These are phyloP conservation scores for Mrakiaceae sp. DNA, from an alignment of 1,284 basidiomycete species.

Conservation along the genomic window DNA sequence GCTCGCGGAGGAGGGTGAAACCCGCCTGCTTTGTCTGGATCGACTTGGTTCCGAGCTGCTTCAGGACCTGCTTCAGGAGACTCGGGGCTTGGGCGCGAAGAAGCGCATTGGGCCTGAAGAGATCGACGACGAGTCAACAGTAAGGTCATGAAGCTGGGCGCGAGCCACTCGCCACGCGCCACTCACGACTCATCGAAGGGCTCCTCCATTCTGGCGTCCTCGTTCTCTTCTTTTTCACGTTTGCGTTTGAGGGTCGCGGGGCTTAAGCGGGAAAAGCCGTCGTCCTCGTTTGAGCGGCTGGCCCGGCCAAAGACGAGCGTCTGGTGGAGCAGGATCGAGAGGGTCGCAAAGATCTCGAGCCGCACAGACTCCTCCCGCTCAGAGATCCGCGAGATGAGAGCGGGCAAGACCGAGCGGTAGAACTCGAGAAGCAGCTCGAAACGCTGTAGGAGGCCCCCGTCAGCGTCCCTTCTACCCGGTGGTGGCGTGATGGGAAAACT, in stretches of 20 bases:
- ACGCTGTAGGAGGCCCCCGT: constrained; percentile 32
- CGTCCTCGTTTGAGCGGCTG: background rate
- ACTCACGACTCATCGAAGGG: background rate
- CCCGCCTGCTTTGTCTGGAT: constrained; percentile 73
- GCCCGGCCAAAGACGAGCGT: constrained; percentile 36
- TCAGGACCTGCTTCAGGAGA: constrained; percentile 67
- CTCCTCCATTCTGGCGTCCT: constrained; percentile 8
- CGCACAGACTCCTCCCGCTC: constrained; percentile 94
- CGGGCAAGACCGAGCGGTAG: constrained; percentile 72
- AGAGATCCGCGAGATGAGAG: constrained; percentile 77
- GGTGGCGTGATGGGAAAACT: background rate
- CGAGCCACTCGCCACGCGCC: background rate
- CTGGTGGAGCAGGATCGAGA: constrained; percentile 66
- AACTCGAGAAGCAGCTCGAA: constrained; percentile 69
- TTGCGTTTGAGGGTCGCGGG: constrained; percentile 56
- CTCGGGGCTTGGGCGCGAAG: constrained; percentile 62
- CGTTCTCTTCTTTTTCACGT: constrained; percentile 49
- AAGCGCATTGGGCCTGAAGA: constrained; percentile 27
- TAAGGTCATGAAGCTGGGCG: background rate
- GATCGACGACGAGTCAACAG: constrained; percentile 8
- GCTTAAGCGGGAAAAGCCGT: constrained; percentile 8
- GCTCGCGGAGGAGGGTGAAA: constrained; percentile 62
- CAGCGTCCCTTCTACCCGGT: no score
- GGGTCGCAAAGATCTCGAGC: constrained; percentile 85
- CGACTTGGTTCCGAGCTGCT: constrained; percentile 76